Conservation (phyloP, 1,284 basidiomycete species). For the Rhodofomes roseus region DNA sequence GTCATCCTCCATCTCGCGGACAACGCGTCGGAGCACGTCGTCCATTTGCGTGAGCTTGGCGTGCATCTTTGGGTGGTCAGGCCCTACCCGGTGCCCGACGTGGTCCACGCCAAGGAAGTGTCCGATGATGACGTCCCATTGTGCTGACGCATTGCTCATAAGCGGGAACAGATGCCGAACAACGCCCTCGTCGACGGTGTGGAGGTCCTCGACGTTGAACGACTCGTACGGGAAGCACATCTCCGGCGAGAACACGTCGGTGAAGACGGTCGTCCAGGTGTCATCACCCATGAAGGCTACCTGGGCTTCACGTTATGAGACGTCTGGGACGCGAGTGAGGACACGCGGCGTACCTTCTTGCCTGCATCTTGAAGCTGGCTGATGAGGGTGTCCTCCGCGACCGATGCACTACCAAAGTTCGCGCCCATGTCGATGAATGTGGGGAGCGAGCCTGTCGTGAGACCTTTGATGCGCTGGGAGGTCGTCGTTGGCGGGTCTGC, state of each 20-base stretch:
- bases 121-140: constrained; percentile 86
- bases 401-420: constrained; percentile 86
- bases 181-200: constrained; percentile 93
- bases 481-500: constrained; percentile 96
- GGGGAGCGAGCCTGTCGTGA: constrained; percentile 94
- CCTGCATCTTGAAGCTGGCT: constrained; percentile 53
- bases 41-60: constrained; percentile 88
- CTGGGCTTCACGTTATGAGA: constrained; percentile 25
- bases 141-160: constrained; percentile 45
- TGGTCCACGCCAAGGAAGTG: constrained; percentile 99
- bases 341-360: constrained; percentile 46
- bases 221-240: constrained; percentile 88
- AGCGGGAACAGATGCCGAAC: constrained; percentile 81
- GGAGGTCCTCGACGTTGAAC: constrained; percentile 98
- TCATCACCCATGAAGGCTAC: constrained; percentile 93
- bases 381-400: constrained; percentile 85
- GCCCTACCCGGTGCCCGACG: constrained; percentile 92
- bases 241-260: constrained; percentile 66
- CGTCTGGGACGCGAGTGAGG: background rate
- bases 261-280: constrained; percentile 93
- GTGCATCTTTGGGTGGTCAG: constrained; percentile 84
- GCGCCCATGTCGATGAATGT: constrained; percentile 94
- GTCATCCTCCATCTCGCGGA: constrained; percentile 69
- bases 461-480: constrained; percentile 90
- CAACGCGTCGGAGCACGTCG: constrained; percentile 68